Evolutionary conservation across 225 moss, liverwort and hornwort species (phyloP), one percentile per base, ranked within the genome.

Genomic region (Thuidium tamariscinum): DNA sequence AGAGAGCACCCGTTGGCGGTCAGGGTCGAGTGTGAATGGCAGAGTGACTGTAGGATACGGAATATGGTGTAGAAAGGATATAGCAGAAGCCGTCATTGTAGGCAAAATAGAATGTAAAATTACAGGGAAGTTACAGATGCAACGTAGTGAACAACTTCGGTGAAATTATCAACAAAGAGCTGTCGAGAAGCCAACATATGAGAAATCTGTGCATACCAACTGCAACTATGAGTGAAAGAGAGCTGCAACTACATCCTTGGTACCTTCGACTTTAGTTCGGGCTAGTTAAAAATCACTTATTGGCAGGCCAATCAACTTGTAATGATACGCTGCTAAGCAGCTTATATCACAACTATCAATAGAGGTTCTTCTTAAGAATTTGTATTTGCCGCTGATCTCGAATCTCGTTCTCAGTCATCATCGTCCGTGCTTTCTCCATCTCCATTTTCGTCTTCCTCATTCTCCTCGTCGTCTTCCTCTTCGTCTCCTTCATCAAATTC

Each of bases 351-450:
- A 88, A 85, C 55, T 84, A 71, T 49, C 48, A 86, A 80, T 81
- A 49, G 86, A 83, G 72, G 86, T 52, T 56, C 64, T 52, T 76
- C 61, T 85, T 80, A 41, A 84, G 56, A 85, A 78, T 79, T 46
- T 85, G 78, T 83, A 54, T 44, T 55, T n/a, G 56, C 60, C 55
- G 46, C 79, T 66, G 27, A 84, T 84, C 77, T 89, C 49, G 37
- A 66, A 85, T 61, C 59, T 83, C 21, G 26, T 44, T 77, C 56
- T 86, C 80, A 91, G 79, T 93, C 93, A 87, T 92, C 92, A 46
- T 93, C 92, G 54, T 93, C 93, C 15, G 91, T 93, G 84, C 92
- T 93, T 72, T 92, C 92, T 83, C 85, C 90, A 49, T 86, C 90
- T 67, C 85, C 91, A 82, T 91, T 90, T 78, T 90, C 87, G 56